phyloP scores from a whole-genome alignment of 2,329 filamentous ascomycete genomes.

The Hymenoscyphus fructigenus region DNA sequence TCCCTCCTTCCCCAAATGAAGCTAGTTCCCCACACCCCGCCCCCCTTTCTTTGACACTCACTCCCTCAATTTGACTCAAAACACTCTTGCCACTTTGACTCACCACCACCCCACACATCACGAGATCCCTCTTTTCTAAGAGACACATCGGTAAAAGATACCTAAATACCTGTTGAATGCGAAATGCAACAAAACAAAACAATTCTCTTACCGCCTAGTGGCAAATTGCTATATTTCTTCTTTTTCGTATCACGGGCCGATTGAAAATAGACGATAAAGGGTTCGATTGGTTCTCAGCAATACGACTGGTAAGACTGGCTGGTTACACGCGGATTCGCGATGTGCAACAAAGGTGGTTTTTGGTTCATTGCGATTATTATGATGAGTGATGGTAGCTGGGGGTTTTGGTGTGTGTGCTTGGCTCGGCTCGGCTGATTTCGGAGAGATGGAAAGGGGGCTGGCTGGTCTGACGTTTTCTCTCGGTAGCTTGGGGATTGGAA shows the following conservation, averaged over 20 bases:
- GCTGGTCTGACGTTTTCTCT: background rate
- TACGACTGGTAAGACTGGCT: background rate
- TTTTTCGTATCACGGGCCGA: background rate
- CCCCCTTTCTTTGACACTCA: background rate
- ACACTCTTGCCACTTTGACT: background rate
- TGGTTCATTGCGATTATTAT: background rate
- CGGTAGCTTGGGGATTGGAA: background rate
- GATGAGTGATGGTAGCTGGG: background rate
- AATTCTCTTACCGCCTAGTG: background rate
- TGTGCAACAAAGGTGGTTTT: background rate
- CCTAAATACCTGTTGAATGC: background rate
- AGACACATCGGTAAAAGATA: background rate
- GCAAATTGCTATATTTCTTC: background rate
- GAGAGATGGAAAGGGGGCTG: background rate
- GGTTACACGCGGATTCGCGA: background rate
- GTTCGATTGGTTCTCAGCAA: background rate
- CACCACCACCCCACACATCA: background rate
- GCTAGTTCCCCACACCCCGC: background rate
- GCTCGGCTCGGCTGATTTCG: background rate
- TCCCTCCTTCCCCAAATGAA: background rate
- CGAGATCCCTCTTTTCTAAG: background rate
- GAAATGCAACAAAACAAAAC: constrained; percentile 3
- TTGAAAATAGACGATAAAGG: background rate
- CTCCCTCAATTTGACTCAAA: background rate
- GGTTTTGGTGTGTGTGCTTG: background rate